Evolutionary conservation across 169 alveolate species (phyloP), one percentile per base, ranked within the genome.

Genomic region (Plasmodium berghei): DNA sequence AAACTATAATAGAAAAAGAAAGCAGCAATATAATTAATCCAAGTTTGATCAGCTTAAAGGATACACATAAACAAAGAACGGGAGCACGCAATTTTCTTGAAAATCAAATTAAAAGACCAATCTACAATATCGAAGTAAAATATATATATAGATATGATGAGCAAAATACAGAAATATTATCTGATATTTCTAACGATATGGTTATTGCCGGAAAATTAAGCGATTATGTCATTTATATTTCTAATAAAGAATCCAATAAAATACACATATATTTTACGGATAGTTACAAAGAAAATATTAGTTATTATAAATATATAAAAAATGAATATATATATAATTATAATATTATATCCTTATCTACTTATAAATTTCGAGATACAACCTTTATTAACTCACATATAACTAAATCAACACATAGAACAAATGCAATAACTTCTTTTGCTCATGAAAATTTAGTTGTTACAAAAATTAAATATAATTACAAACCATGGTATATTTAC

Each of bases 311-410:
- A 26, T 52, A 34, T 72, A 55, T 70, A 16, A 61, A 20, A 28
- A 61, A 73, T 70, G 73, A 63, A 48, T 34, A 77, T 48, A 48
- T 63, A 72, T 67, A 72, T 2, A 73, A 70, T n/a, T 77, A 83
- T 61, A 88, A 26, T 95, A 87, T 74, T 90, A 88, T 87, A 96
- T 98, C 66, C 96, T 92, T 58, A 83, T 92, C 42, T 92, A 69
- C 52, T 67, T 91, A 54, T 72, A 46, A 14, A 46, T 74, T 73
- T 66, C n/a, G 6, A 5, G 45, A 77, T 40, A 42, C 16, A n/a
- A 77, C 52, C 69, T 89, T 58, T 89, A 77, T 75, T 52, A 66
- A 69, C 22, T 70, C 62, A 12, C 14, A 63, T 64, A 54, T 89
- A 10, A 28, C 14, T 10, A 77, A 55, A 72, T 73, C 22, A 34